Conservation (phyloP, 139 green algal species). For the Marvania coccoides region DNA sequence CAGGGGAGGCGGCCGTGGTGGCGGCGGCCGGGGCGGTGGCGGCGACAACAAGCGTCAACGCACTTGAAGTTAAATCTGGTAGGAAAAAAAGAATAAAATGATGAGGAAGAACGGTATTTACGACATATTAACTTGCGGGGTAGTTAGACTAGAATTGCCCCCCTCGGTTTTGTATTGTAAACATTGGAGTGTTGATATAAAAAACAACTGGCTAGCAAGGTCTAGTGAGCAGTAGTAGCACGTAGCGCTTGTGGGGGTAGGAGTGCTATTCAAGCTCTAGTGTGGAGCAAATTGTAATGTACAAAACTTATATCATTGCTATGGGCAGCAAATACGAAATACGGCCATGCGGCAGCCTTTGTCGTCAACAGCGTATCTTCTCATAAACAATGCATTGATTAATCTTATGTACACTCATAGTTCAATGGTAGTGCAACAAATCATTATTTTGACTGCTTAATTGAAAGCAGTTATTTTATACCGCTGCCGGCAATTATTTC, state of each 20-base stretch:
- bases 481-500: neutral
- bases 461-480: no score
- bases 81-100: neutral
- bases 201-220: neutral
- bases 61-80: neutral
- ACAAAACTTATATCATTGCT: no score
- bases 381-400: neutral
- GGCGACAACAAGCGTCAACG: slow-evolving; percentile 10
- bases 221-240: no score
- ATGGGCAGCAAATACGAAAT: no score
- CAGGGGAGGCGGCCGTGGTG: slow-evolving; percentile 12
- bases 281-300: no score
- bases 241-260: no score
- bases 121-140: neutral
- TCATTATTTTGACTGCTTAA: no score
- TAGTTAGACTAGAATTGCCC: neutral
- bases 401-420: neutral
- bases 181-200: neutral
- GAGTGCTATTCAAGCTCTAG: no score
- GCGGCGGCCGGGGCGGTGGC: slow-evolving; percentile 9
- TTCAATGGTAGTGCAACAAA: no score
- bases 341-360: no score
- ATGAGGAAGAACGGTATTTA: no score
- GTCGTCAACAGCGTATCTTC: neutral
- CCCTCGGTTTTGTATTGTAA: neutral